Percentiles rank a stretch among this genome's conserved stretches.
Evolutionary conservation across 257 asterid species (phyloP).

Genomic region (Przewalskia tangutica): DNA sequence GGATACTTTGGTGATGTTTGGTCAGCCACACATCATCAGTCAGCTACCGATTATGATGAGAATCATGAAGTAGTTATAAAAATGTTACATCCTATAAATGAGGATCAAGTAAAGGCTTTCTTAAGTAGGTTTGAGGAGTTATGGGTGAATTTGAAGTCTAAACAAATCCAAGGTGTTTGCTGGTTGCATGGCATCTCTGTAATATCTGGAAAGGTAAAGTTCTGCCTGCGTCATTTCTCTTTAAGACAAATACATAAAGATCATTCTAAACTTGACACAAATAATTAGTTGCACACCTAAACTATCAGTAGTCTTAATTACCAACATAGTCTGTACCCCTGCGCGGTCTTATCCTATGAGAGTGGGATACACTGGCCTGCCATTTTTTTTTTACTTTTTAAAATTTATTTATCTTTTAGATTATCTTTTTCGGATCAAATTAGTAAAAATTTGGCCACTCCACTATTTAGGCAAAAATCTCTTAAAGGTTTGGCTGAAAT

Average conservation of each 20-base stretch:
- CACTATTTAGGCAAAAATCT: too few relatives aligned
- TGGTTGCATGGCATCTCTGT: constrained; percentile 59
- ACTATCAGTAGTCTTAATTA: too few relatives aligned
- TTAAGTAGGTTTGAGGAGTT: constrained; percentile 25
- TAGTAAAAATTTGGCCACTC: too few relatives aligned
- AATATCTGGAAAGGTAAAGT: constrained; percentile 30
- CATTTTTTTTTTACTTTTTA: too few relatives aligned
- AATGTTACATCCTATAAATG: constrained; percentile 39
- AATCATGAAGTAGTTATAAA: constrained; percentile 58
- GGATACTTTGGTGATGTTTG: constrained; percentile 65
- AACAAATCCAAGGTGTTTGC: constrained; percentile 37
- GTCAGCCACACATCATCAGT: constrained; percentile 59
- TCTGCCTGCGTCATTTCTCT: neutral
- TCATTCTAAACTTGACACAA: too few relatives aligned
- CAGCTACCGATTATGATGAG: constrained; percentile 44
- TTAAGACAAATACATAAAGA: neutral
- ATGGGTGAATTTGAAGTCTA: constrained; percentile 30
- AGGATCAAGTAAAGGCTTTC: constrained; percentile 26
- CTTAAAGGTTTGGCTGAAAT: too few relatives aligned
- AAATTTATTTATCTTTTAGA: too few relatives aligned
- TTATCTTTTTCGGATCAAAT: too few relatives aligned
- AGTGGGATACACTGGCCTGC: too few relatives aligned
- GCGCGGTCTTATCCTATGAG: too few relatives aligned
- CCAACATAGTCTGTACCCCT: too few relatives aligned
- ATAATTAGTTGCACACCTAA: too few relatives aligned